These are phyloP conservation scores for Cystobasidium slooffiae DNA, from an alignment of 1,284 basidiomycete genomes.

Conservation along the genomic window DNA sequence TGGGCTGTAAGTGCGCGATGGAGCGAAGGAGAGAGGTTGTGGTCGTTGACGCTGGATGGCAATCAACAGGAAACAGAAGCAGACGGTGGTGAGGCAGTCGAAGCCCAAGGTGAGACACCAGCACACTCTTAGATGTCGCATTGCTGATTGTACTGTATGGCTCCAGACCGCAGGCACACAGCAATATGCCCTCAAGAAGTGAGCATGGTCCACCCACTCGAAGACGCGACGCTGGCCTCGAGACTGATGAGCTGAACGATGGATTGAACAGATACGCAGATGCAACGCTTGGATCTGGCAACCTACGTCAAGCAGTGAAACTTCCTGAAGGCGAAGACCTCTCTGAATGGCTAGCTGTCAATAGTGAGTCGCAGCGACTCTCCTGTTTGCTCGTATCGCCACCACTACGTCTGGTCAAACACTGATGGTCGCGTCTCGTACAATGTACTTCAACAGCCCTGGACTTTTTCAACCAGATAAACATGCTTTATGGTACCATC, in stretches of 20 bases:
- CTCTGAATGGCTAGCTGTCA: conserved; percentile 96
- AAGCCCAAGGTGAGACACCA: conserved; percentile 34
- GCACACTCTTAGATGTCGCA: not conserved
- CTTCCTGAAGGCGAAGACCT: conserved; percentile 92
- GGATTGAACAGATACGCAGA: conserved; percentile 51
- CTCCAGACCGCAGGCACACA: conserved; percentile 37
- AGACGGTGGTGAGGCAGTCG: conserved; percentile 33
- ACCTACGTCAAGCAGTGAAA: conserved; percentile 83
- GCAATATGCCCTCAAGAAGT: conserved; percentile 54
- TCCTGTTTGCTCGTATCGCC: not conserved
- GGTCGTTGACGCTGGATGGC: not conserved
- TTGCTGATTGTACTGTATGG: not conserved
- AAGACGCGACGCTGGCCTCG: conserved; percentile 2
- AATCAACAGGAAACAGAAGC: conserved; percentile 23
- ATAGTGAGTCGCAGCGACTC: conserved; percentile 66
- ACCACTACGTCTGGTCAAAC: not conserved
- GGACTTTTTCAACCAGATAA: conserved; percentile 55
- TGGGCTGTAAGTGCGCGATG: conserved; percentile 25
- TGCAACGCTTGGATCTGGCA: conserved; percentile 73
- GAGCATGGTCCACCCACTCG: conserved; percentile 17
- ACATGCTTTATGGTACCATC: conserved; percentile 76
- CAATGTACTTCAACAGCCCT: conserved; percentile 46
- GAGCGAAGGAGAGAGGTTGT: too few species aligned
- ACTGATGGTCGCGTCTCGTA: conserved; percentile 2
- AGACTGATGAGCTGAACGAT: not conserved